A percentile compares a stretch with the other conserved stretches of the same genome.
Evolutionary conservation across 805 yeast genomes (phyloP).

Genomic region (Candida ulmi): DNA sequence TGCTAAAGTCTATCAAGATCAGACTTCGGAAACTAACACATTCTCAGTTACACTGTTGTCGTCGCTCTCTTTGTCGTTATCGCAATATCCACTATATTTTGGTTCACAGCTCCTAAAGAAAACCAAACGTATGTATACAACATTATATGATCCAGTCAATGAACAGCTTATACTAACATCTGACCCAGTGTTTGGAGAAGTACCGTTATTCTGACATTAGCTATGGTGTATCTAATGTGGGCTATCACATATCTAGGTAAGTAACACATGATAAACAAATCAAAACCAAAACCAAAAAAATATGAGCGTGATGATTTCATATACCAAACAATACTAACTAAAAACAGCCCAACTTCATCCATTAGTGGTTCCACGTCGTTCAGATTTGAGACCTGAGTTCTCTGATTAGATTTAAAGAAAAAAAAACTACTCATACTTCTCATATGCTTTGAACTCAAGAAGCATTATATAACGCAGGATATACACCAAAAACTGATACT

Average conservation of each 20-base stretch:
- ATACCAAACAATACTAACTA: too few species aligned
- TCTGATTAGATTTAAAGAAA: too few species aligned
- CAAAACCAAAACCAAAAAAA: background rate
- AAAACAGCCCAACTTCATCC: slow-evolving; percentile 70
- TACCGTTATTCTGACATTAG: slow-evolving; percentile 57
- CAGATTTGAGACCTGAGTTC: slow-evolving; percentile 82
- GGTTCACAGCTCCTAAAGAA: slow-evolving; percentile 83
- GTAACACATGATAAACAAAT: too few species aligned
- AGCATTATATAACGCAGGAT: too few species aligned
- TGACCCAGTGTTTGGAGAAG: slow-evolving; percentile 58
- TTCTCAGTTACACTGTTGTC: slow-evolving; percentile 42
- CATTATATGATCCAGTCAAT: too few species aligned
- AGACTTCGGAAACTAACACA: too few species aligned
- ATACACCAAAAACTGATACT: too few species aligned
- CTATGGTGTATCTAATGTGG: slow-evolving; percentile 86
- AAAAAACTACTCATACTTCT: too few species aligned
- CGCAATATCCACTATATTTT: slow-evolving; percentile 57
- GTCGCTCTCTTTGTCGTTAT: slow-evolving; percentile 55
- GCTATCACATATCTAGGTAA: slow-evolving; percentile 77
- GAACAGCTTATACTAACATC: background rate
- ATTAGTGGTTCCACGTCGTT: slow-evolving; percentile 81
- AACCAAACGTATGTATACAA: slow-evolving; percentile 47
- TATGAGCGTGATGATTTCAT: too few species aligned
- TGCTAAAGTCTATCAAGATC: too few species aligned
- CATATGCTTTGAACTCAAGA: too few species aligned